phyloP scores from a whole-genome alignment of 306 rosid genomes.

The Sophora flavescens region DNA sequence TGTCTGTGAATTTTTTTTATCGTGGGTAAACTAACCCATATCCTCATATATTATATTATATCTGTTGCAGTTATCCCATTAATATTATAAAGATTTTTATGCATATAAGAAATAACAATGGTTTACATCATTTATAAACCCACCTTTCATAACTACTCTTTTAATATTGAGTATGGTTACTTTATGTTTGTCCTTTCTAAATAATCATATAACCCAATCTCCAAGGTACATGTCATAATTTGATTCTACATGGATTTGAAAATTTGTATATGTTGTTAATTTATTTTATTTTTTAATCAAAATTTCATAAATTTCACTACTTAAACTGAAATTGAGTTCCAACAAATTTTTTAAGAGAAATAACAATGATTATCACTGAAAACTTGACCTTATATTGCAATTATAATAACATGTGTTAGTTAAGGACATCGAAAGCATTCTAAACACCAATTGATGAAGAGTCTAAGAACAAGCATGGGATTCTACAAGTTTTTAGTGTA shows the following conservation, averaged over 20 bases:
- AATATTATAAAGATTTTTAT: too few species aligned
- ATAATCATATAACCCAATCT: too few species aligned
- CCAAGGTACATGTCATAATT: not conserved
- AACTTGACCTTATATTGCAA: conserved; percentile 13
- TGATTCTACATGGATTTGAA: not conserved
- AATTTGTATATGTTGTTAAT: not conserved
- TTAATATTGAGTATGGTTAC: not conserved
- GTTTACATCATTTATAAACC: too few species aligned
- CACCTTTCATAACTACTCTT: not conserved
- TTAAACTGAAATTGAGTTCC: not conserved
- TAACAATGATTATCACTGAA: not conserved
- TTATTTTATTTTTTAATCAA: not conserved
- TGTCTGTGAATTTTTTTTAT: too few species aligned
- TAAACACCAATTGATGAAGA: conserved; percentile 17
- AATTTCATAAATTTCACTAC: not conserved
- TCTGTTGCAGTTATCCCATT: too few species aligned
- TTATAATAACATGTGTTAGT: conserved; percentile 21
- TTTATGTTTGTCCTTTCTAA: not conserved
- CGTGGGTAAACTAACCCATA: too few species aligned
- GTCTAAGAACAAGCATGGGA: conserved; percentile 12
- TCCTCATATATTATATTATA: too few species aligned
- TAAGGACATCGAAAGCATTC: not conserved
- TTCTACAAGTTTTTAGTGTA: conserved; percentile 15
- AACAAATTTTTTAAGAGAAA: not conserved
- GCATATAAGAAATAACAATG: too few species aligned